These are phyloP conservation scores for Pyrenophora teres DNA, from an alignment of 2,329 filamentous ascomycete genomes.

Conservation along the genomic window DNA sequence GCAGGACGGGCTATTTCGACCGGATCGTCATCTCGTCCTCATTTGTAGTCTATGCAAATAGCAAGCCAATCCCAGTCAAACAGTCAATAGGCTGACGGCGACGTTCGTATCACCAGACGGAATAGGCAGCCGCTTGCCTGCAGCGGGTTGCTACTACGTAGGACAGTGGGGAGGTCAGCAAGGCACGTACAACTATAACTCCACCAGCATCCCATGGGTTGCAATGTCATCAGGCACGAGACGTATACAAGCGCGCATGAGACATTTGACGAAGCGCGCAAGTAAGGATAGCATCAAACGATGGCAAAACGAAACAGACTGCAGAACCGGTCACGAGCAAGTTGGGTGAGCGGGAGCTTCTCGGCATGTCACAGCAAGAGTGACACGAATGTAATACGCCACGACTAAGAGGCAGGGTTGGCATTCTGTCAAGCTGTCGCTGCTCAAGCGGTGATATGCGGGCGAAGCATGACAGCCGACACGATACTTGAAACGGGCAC, in stretches of 20 bases:
- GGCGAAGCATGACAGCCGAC: constrained; percentile 23
- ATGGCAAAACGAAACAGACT: constrained; percentile 16
- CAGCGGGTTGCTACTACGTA: constrained; percentile 16
- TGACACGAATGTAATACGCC: constrained; percentile 17
- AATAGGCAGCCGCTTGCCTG: constrained; percentile 10
- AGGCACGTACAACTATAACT: constrained; percentile 4
- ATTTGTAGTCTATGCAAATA: background rate
- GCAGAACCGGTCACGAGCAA: constrained; percentile 18
- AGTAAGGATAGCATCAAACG: constrained; percentile 6
- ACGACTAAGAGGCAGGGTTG: constrained; percentile 5
- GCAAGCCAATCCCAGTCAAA: constrained; percentile 1
- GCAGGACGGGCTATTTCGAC: background rate
- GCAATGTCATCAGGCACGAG: background rate
- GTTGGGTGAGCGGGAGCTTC: constrained; percentile 3
- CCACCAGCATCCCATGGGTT: constrained; percentile 2
- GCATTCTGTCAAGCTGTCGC: constrained; percentile 21
- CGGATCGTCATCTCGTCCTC: background rate
- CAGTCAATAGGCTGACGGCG: background rate
- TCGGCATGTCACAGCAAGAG: constrained; percentile 19
- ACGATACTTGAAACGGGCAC: constrained; percentile 25
- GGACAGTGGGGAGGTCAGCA: constrained; percentile 19
- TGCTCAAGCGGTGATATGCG: constrained; percentile 23
- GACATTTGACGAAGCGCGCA: background rate
- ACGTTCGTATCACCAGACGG: constrained; percentile 4
- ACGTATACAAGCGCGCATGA: background rate